These are phyloP conservation scores for Ceratocystis destructans DNA, from an alignment of 2,329 filamentous ascomycete genomes.

Conservation along the genomic window DNA sequence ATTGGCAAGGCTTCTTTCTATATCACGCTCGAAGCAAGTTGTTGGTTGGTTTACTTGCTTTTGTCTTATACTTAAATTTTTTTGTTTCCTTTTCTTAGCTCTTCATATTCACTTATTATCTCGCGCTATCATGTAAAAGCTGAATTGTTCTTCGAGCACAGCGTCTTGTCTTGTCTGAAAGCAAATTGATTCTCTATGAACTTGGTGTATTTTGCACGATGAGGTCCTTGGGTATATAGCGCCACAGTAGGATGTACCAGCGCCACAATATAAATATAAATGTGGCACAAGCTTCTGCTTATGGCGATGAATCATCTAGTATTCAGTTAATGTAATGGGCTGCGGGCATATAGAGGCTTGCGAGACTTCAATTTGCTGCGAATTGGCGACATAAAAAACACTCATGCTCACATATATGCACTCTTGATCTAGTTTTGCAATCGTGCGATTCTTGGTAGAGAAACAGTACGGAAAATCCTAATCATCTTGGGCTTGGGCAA, in stretches of 20 bases:
- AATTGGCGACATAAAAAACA: background rate
- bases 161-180: too few species aligned
- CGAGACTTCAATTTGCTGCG: background rate
- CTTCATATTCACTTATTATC: too few species aligned
- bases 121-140: too few species aligned
- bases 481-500: background rate
- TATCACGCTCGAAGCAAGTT: background rate
- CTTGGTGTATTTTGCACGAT: too few species aligned
- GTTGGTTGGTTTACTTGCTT: background rate
- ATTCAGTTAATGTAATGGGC: background rate
- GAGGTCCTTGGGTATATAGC: background rate
- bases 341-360: background rate
- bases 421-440: background rate
- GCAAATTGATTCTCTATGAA: too few species aligned
- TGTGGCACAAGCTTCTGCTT: conserved; percentile 12
- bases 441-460: background rate
- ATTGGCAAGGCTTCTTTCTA: conserved; percentile 1
- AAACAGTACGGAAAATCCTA: background rate
- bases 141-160: too few species aligned
- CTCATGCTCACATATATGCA: background rate
- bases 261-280: background rate
- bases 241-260: conserved; percentile 8
- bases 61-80: too few species aligned
- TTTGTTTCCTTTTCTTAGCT: too few species aligned
- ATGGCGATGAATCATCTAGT: conserved; percentile 13